Evolutionary conservation across 495 filamentous ascomycete genomes (phyloP).

Genomic region (Elaphomyces granulatus): DNA sequence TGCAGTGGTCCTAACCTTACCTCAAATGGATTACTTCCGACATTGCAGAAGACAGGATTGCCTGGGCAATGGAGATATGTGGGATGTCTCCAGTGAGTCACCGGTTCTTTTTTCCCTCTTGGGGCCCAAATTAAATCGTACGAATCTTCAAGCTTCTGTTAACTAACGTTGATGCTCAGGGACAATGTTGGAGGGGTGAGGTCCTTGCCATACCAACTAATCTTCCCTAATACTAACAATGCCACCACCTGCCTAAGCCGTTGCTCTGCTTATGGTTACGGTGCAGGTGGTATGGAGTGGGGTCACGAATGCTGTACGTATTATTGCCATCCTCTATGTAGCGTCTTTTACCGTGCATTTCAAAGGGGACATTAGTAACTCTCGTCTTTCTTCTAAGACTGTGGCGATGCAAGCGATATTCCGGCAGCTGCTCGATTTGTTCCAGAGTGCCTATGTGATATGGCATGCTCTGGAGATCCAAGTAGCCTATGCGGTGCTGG

Average conservation of each 20-base stretch:
- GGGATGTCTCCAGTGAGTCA: slow-evolving; percentile 21
- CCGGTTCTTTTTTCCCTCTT: too few species aligned
- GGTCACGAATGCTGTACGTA: slow-evolving; percentile 25
- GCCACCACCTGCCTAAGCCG: slow-evolving; percentile 23
- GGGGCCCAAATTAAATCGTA: too few species aligned
- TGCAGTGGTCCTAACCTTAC: slow-evolving; percentile 38
- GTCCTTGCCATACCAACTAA: slow-evolving; percentile 18
- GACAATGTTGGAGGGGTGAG: slow-evolving; percentile 6
- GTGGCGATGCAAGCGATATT: slow-evolving; percentile 16
- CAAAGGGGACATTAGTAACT: too few species aligned
- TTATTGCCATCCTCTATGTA: neutral
- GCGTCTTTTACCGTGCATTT: neutral
- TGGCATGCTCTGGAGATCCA: slow-evolving; percentile 39
- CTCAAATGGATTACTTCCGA: slow-evolving; percentile 14
- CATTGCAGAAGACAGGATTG: slow-evolving; percentile 19
- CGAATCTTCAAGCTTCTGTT: too few species aligned
- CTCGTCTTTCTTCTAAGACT: slow-evolving; percentile 13
- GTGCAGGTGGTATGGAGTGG: slow-evolving; percentile 31
- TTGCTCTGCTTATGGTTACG: slow-evolving; percentile 25
- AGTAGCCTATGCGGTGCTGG: slow-evolving; percentile 43
- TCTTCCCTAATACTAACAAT: slow-evolving; percentile 20
- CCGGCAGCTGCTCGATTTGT: slow-evolving; percentile 6
- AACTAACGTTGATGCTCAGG: slow-evolving; percentile 7
- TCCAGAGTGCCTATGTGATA: slow-evolving; percentile 40
- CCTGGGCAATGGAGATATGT: slow-evolving; percentile 28